Base-by-base conservation (phyloP, 306 rosid genomes). In the Lotus japonicus region DNA sequence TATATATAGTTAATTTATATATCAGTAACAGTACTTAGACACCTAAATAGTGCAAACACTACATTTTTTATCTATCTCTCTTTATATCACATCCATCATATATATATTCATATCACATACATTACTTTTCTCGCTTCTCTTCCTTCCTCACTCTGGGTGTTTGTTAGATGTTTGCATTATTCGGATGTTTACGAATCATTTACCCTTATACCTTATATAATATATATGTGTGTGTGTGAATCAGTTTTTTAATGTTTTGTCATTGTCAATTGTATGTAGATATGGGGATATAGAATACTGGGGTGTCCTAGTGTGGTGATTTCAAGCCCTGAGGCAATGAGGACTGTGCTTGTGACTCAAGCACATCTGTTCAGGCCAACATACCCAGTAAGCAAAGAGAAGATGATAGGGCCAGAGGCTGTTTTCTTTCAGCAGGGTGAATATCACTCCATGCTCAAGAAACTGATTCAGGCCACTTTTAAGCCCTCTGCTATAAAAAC, bases 291-390 rank as follows among this genome's bases (percentile, higher is more conserved):
- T 92, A 68, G 87, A 60, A 81, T 89, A 71, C 55, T 92, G 75
- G 98, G 98, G 0, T 92, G 96, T 68, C 92, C 95, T 0, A 87
- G 96, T 53, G 98, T 89, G 79, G 86, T 92, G 96, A 86, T 89
- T 54, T 86, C 98, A 11, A 86, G 86, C 52, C 95, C 92, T 2
- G 84, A 84, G 35, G 95, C 84, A 19, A 92, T 88, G 2, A 92
- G 83, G 70, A 39, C 50, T 1, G 96, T 92, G 36, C 84, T 89
- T 0, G 98, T 92, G 58, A 89, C 76, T 9, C 75, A 78, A 8
- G 92, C 96, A 12, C 85, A 92, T 81, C 81, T 86, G 2, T 92
- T 89, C 13, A 84, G 86, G 76, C 92, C 98, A 44, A 87, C 96
- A 6, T 89, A 89, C 78, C 98, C 98, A 3, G 82, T 88, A 41